Evolutionary conservation across 1,139 yeast genomes (phyloP).

Genomic region (Yamadazyma triangularis): DNA sequence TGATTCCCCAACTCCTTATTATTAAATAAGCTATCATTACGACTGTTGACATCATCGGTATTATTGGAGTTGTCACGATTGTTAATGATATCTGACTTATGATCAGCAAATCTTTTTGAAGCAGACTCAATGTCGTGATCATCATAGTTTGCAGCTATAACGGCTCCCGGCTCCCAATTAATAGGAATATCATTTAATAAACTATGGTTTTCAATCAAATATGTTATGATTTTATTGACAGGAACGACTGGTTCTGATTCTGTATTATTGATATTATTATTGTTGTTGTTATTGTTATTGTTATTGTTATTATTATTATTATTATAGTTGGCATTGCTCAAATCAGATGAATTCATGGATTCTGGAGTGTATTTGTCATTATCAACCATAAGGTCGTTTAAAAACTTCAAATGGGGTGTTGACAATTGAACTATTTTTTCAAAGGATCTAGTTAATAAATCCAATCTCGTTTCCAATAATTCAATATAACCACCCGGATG

Average conservation of each 20-base stretch:
- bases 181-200: constrained; percentile 34
- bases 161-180: constrained; percentile 44
- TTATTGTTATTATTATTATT: constrained; percentile 5
- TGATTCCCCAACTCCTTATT: background rate
- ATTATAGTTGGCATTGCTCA: too few species aligned
- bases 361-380: constrained; percentile 1
- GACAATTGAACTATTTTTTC: constrained; percentile 35
- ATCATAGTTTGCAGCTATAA: constrained; percentile 33
- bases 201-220: constrained; percentile 36
- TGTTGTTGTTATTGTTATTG: constrained; percentile 1
- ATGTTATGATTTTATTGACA: constrained; percentile 47
- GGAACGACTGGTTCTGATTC: constrained; percentile 26
- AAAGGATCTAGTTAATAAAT: constrained; percentile 55
- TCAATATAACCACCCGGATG: constrained; percentile 70
- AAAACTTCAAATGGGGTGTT: constrained; percentile 30
- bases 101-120: constrained; percentile 30
- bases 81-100: constrained; percentile 12
- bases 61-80: background rate
- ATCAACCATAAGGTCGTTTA: constrained; percentile 16
- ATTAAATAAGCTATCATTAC: too few species aligned
- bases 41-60: background rate
- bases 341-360: too few species aligned
- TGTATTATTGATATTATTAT: constrained; percentile 5
- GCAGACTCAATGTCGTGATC: constrained; percentile 20
- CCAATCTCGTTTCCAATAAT: constrained; percentile 62